phyloP scores from a whole-genome alignment of 2,329 filamentous ascomycete genomes.

The Thelonectria olida region DNA sequence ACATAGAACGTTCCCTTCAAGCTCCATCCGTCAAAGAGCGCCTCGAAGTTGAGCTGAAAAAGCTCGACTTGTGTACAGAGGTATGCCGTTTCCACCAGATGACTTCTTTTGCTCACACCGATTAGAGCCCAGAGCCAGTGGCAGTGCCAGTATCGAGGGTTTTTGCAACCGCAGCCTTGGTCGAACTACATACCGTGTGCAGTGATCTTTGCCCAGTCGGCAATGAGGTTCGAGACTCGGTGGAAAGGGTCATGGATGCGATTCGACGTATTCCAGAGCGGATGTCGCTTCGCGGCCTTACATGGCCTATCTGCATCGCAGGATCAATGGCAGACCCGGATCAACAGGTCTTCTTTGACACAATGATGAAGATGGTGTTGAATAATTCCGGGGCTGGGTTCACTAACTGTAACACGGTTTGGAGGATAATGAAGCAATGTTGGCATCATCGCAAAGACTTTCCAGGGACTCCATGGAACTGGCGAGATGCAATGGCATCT shows the following conservation, averaged over 20 bases:
- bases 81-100: background rate
- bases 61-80: background rate
- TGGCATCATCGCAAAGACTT: constrained; percentile 19
- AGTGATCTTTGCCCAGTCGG: background rate
- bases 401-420: background rate
- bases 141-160: constrained; percentile 6
- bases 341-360: constrained; percentile 23
- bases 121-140: background rate
- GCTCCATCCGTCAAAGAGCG: background rate
- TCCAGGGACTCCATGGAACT: background rate
- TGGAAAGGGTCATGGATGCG: constrained; percentile 12
- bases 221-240: background rate
- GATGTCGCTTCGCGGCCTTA: constrained; percentile 22
- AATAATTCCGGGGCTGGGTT: constrained; percentile 12
- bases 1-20: background rate
- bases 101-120: background rate
- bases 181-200: constrained; percentile 23
- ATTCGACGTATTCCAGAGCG: constrained; percentile 19
- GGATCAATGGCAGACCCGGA: constrained; percentile 21
- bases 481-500: background rate
- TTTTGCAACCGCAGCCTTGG: constrained; percentile 26
- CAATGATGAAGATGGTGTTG: constrained; percentile 5
- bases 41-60: background rate
- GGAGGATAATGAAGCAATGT: constrained; percentile 16
- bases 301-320: constrained; percentile 27